phyloP scores from a whole-genome alignment of 2,329 filamentous ascomycete species.

The Colletotrichum incanum region DNA sequence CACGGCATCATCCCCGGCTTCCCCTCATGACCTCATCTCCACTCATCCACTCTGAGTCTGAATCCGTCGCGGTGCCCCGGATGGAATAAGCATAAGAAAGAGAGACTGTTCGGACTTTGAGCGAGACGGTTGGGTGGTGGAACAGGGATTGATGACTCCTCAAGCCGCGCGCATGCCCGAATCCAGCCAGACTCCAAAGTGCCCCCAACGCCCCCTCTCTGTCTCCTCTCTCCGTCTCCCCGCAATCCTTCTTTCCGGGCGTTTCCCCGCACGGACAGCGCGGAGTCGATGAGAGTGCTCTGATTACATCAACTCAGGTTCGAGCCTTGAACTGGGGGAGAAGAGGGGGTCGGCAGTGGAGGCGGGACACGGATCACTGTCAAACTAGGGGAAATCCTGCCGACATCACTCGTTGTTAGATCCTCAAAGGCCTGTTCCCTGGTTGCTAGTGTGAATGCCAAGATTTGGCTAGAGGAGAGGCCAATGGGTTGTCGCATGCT shows the following conservation, averaged over 20 bases:
- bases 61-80: background rate
- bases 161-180: background rate
- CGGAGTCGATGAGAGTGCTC: slow-evolving; percentile 11
- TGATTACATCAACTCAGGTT: background rate
- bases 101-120: slow-evolving; percentile 7
- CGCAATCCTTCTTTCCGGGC: slow-evolving; percentile 9
- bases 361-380: background rate
- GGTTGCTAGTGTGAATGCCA: background rate
- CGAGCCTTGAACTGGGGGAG: background rate
- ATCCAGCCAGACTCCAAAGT: background rate
- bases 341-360: slow-evolving; percentile 9
- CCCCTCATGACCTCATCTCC: slow-evolving; percentile 6
- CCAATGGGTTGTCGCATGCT: slow-evolving; percentile 4
- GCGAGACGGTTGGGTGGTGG: background rate
- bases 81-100: slow-evolving; percentile 27
- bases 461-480: background rate
- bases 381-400: background rate
- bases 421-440: background rate
- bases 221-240: slow-evolving; percentile 1
- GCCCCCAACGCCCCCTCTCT: background rate
- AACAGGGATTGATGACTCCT: background rate
- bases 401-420: background rate
- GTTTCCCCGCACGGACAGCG: slow-evolving; percentile 21
- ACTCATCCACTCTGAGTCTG: background rate
- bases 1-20: slow-evolving; percentile 4